Percentiles rank a stretch among this genome's conserved stretches.
Evolutionary conservation across 2,329 filamentous ascomycete species (phyloP).

Genomic region (Microsporum audouinii): DNA sequence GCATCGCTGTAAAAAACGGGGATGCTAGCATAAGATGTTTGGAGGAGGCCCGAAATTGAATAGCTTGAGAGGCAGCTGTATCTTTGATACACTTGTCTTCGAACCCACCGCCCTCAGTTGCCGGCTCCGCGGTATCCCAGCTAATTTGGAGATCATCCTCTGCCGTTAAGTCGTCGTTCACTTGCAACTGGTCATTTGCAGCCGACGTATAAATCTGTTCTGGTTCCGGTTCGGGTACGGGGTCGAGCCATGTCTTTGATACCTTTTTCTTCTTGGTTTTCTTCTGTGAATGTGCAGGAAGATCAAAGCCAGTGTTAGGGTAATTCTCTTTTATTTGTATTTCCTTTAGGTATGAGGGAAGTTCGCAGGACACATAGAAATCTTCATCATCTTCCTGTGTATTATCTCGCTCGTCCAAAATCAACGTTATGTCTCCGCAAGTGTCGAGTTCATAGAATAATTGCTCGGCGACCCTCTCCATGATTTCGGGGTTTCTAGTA

Average conservation of each 20-base stretch:
- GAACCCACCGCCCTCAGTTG: not conserved
- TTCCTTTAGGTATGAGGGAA: not conserved
- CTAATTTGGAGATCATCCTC: not conserved
- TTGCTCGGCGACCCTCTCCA: not conserved
- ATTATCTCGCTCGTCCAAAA: not conserved
- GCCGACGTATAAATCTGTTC: not conserved
- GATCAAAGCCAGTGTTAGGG: not conserved
- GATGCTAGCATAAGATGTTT: slow-evolving; percentile 8
- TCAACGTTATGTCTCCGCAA: not conserved
- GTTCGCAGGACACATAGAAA: not conserved
- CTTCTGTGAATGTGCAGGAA: not conserved
- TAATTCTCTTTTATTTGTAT: not conserved
- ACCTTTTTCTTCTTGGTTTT: not conserved
- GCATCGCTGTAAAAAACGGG: slow-evolving; percentile 1
- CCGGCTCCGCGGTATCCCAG: not conserved
- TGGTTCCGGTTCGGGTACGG: not conserved
- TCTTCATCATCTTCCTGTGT: not conserved
- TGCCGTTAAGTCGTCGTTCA: not conserved
- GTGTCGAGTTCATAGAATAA: not conserved
- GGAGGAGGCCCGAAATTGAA: not conserved
- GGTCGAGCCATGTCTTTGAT: no score
- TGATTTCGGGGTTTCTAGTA: not conserved
- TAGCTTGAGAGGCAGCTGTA: not conserved
- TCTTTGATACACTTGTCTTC: no score
- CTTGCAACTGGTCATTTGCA: not conserved